phyloP scores from a whole-genome alignment of 2,329 filamentous ascomycete species.

The Gremmenia infestans region DNA sequence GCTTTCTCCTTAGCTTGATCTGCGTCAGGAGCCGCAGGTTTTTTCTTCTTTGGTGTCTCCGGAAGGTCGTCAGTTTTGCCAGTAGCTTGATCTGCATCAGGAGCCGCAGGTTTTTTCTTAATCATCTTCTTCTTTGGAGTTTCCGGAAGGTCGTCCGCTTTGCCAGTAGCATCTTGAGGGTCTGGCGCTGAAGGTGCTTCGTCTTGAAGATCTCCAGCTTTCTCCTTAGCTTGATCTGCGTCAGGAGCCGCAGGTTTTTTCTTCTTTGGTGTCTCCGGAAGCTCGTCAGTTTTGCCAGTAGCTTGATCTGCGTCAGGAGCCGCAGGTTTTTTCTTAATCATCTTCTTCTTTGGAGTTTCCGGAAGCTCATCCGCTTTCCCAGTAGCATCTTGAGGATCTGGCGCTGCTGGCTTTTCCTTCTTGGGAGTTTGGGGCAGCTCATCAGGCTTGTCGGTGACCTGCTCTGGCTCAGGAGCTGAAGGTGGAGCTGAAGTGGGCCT shows the following conservation, averaged over 20 bases:
- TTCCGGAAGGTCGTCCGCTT: background rate
- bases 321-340: slow-evolving; percentile 1
- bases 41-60: background rate
- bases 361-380: background rate
- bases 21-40: background rate
- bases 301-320: background rate
- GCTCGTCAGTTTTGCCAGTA: background rate
- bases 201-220: background rate
- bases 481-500: background rate
- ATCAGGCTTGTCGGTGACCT: background rate
- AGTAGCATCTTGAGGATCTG: background rate
- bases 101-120: slow-evolving; percentile 1
- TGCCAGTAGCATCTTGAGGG: background rate
- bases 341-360: background rate
- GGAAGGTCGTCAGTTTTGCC: background rate
- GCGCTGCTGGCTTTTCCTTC: slow-evolving; percentile 1
- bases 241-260: background rate
- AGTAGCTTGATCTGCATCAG: background rate
- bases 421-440: slow-evolving; percentile 3
- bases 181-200: background rate
- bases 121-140: background rate
- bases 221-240: background rate
- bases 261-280: slow-evolving; percentile 4
- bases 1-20: background rate
- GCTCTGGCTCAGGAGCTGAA: background rate